Percentiles rank a stretch among this genome's conserved stretches.
Conservation (phyloP, 169 alveolate genomes). For the Haemoproteus tartakovskyi region DNA sequence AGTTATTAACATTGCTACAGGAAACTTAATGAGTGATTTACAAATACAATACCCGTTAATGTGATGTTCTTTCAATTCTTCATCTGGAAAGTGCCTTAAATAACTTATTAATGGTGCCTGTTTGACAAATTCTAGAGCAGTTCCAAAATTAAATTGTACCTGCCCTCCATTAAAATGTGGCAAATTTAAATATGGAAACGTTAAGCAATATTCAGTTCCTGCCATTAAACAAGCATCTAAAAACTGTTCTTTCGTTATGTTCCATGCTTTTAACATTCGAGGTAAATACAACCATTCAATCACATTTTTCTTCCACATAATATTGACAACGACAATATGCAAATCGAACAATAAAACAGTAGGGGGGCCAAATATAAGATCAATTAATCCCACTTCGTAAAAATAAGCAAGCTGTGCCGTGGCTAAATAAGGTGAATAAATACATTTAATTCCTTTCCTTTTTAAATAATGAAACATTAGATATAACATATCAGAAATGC, state of each 20-base stretch:
- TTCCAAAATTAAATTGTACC: constrained; percentile 59
- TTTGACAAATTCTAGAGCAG: constrained; percentile 70
- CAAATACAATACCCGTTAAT: constrained; percentile 52
- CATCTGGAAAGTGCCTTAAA: constrained; percentile 69
- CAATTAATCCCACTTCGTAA: constrained; percentile 59
- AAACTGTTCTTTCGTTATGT: constrained; percentile 68
- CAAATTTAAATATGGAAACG: constrained; percentile 68
- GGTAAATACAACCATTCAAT: constrained; percentile 69
- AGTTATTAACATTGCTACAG: constrained; percentile 17
- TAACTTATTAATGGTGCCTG: constrained; percentile 73
- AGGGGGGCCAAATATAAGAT: constrained; percentile 74
- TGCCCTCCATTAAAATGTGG: constrained; percentile 66
- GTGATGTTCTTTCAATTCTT: constrained; percentile 41
- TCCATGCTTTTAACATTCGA: constrained; percentile 64
- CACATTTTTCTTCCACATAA: constrained; percentile 30
- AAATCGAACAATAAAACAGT: constrained; percentile 69
- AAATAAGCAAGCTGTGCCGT: constrained; percentile 74
- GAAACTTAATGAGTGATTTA: constrained; percentile 35
- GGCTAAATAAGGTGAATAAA: constrained; percentile 78
- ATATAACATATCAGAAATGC: constrained; percentile 67
- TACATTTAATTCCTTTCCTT: constrained; percentile 66
- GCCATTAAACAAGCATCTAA: constrained; percentile 75
- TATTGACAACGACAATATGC: constrained; percentile 49
- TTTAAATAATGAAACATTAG: constrained; percentile 67
- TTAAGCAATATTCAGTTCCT: constrained; percentile 79